Evolutionary conservation across 2,329 filamentous ascomycete species (phyloP).

Genomic region (Tolypocladium nubicola): DNA sequence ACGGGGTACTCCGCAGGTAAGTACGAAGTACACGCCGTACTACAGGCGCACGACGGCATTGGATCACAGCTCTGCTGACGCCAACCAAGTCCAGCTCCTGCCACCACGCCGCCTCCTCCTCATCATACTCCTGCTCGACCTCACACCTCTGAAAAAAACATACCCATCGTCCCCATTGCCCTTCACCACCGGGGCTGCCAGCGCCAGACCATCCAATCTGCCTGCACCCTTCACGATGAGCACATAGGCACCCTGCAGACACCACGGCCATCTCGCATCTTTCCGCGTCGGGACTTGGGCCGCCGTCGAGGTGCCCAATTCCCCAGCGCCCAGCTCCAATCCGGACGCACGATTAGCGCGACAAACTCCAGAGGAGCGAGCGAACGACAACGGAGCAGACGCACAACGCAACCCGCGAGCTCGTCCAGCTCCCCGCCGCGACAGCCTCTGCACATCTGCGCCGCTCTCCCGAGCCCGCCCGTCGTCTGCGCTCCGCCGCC

Average conservation of each 20-base stretch:
- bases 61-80: not conserved
- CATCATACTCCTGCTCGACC: not conserved
- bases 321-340: constrained; percentile 2
- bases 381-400: not conserved
- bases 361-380: not conserved
- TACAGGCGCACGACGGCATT: not conserved
- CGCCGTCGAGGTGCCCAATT: constrained; percentile 11
- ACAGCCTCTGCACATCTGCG: not conserved
- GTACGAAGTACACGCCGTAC: too few species aligned
- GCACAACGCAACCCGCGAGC: not conserved
- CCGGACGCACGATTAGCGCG: not conserved
- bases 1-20: not conserved
- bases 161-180: not conserved
- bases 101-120: not conserved
- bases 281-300: constrained; percentile 8
- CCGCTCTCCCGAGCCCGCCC: not conserved
- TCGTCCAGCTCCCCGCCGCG: not conserved
- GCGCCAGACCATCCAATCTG: not conserved
- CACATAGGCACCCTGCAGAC: constrained; percentile 4
- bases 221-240: constrained; percentile 4
- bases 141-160: not conserved
- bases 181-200: not conserved
- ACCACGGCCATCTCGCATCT: constrained; percentile 6
- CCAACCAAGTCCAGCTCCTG: not conserved
- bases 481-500: not conserved